Evolutionary conservation across 331 rosid genomes (phyloP), one percentile per base, ranked within the genome.

Genomic region (Rhamnella rubrinervis): DNA sequence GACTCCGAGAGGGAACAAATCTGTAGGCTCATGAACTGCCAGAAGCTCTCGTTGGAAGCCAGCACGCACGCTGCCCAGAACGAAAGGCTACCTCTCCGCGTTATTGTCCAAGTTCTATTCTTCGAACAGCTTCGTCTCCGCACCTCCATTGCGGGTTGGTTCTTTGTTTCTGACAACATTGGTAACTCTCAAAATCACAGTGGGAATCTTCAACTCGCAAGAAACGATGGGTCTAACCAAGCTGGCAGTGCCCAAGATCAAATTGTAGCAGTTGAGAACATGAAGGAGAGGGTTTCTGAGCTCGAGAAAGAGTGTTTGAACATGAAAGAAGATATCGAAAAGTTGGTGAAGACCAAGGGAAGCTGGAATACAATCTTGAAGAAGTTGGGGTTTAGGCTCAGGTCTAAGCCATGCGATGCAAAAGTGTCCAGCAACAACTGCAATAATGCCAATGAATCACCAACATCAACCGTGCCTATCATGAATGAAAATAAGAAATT

Each of bases 31-130:
- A 83, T 92, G 87, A 92, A 92, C 67, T 92, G 92, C 89, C 98
- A 89, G 85, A 92, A 92, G 78, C 89, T 92, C 17, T 92, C 96
- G 39, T 39, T 92, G 79, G 98, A 92, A 83, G 98, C 92, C 57
- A 89, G 92, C 88, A 89, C 91, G 4, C 98, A 92, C 23, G 96
- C 96, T 14, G 95, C 98, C 14, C 95, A 92, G 72, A 92, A 92
- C 12, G 98, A 92, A 84, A 83, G 96, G 84, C 71, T 92, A 14
- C 98, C 98, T 0, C 98, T 92, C 37, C 95, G 98, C 0, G 83
- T 82, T 0, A 75, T 89, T 0, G 96, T 92, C 76, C 98, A 92
- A 83, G 96, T 92, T 39, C 63, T 92, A 16, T 89, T 92, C 85
- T 87, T 92, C 25, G 98, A 89, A 63, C 98, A 92, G 70, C 89